phyloP scores from a whole-genome alignment of 2,329 filamentous ascomycete species.

The Sphaceloma murrayae region DNA sequence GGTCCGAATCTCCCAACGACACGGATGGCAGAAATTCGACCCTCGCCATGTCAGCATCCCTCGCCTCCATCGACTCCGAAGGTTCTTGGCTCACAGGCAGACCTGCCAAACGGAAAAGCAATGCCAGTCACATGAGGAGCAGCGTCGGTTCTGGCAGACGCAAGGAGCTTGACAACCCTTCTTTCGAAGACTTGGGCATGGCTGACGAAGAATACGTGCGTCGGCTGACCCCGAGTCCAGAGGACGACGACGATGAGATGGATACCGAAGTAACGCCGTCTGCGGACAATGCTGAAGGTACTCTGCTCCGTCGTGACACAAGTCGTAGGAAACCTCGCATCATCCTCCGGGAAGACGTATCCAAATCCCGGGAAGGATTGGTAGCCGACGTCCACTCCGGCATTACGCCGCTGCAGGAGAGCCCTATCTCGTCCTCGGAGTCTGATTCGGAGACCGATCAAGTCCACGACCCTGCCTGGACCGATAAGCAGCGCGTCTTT shows the following conservation, averaged over 20 bases:
- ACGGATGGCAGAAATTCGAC: slow-evolving; percentile 25
- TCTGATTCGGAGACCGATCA: slow-evolving; percentile 5
- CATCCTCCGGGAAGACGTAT: slow-evolving; percentile 48
- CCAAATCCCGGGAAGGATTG: slow-evolving; percentile 54
- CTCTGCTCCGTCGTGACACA: slow-evolving; percentile 33
- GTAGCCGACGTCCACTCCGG: slow-evolving; percentile 42
- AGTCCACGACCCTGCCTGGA: neutral
- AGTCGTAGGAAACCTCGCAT: slow-evolving; percentile 53
- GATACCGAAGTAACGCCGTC: slow-evolving; percentile 11
- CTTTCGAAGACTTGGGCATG: slow-evolving; percentile 54
- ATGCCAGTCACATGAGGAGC: slow-evolving; percentile 37
- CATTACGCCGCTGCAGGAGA: slow-evolving; percentile 20
- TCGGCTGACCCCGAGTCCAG: slow-evolving; percentile 29
- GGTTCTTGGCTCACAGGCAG: slow-evolving; percentile 89
- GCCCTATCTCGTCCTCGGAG: slow-evolving; percentile 21
- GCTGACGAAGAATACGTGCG: slow-evolving; percentile 68
- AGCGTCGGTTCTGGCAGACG: slow-evolving; percentile 37
- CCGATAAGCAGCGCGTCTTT: slow-evolving; percentile 27
- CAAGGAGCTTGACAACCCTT: slow-evolving; percentile 46
- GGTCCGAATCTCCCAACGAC: slow-evolving; percentile 37
- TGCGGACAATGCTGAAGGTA: slow-evolving; percentile 15
- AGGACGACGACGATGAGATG: slow-evolving; percentile 16
- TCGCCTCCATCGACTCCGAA: slow-evolving; percentile 92
- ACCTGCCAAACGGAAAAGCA: slow-evolving; percentile 41
- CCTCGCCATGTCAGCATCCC: slow-evolving; percentile 59